Evolutionary conservation across 2,329 filamentous ascomycete genomes (phyloP).

Genomic region (Grosmannia clavigera): DNA sequence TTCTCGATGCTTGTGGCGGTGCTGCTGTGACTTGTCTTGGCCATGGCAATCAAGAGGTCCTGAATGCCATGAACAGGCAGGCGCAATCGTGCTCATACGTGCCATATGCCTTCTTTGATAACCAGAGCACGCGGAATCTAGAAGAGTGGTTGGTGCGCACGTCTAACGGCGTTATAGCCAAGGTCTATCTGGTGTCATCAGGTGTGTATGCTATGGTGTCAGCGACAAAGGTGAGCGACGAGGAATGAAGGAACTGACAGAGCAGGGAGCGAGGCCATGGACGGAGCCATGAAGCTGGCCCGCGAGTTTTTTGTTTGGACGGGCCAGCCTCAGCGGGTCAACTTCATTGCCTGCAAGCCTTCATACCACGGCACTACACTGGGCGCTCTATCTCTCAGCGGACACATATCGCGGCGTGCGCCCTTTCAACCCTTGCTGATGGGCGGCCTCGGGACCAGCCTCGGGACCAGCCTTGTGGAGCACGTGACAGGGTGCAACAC

Average conservation of each 20-base stretch:
- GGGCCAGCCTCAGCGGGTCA: constrained; percentile 37
- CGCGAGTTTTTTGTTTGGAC: constrained; percentile 52
- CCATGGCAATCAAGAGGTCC: constrained; percentile 49
- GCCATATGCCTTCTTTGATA: constrained; percentile 37
- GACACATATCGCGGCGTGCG: constrained; percentile 43
- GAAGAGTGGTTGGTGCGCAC: constrained; percentile 25
- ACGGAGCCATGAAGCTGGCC: constrained; percentile 55
- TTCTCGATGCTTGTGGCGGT: constrained; percentile 63
- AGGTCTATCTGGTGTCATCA: constrained; percentile 25
- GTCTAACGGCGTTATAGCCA: constrained; percentile 22
- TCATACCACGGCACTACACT: constrained; percentile 62
- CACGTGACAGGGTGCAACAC: constrained; percentile 54
- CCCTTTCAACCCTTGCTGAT: constrained; percentile 46
- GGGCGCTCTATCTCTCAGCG: constrained; percentile 46
- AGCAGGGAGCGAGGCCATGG: constrained; percentile 55
- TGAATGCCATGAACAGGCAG: constrained; percentile 47
- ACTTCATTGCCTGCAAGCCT: constrained; percentile 53
- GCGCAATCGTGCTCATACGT: constrained; percentile 17
- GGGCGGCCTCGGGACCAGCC: constrained; percentile 17
- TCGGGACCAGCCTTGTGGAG: constrained; percentile 22
- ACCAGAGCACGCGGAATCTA: constrained; percentile 35
- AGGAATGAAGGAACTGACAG: neutral
- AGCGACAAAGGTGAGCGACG: neutral
- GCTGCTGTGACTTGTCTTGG: constrained; percentile 63
- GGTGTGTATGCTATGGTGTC: constrained; percentile 14